Evolutionary conservation across 1,284 basidiomycete species (phyloP).

Genomic region (Irpex sp.): DNA sequence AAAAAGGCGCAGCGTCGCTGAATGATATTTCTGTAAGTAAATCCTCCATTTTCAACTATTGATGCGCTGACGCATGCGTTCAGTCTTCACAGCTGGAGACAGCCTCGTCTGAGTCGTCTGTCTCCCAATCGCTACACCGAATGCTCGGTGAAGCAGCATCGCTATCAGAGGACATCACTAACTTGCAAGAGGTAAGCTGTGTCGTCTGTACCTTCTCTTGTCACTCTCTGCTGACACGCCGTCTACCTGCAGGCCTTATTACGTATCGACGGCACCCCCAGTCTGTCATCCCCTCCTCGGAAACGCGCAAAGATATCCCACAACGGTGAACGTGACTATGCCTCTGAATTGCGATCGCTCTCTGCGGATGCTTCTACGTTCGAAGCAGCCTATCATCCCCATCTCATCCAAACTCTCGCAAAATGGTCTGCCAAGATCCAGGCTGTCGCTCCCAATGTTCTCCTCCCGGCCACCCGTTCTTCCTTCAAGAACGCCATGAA

Average conservation of each 20-base stretch:
- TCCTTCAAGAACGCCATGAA: slow-evolving; percentile 51
- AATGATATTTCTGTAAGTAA: slow-evolving; percentile 57
- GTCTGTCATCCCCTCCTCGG: not conserved
- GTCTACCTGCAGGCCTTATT: slow-evolving; percentile 10
- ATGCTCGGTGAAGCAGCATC: slow-evolving; percentile 56
- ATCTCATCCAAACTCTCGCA: slow-evolving; percentile 70
- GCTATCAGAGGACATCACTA: slow-evolving; percentile 65
- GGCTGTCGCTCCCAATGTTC: slow-evolving; percentile 75
- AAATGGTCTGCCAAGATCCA: slow-evolving; percentile 96
- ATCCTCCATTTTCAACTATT: not conserved
- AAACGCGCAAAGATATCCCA: slow-evolving; percentile 47
- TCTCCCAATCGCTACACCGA: slow-evolving; percentile 32
- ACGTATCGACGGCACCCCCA: not conserved
- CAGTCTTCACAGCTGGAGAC: not conserved
- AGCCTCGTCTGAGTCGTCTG: slow-evolving; percentile 21
- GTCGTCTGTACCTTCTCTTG: not conserved
- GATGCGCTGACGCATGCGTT: not conserved
- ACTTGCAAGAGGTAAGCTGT: slow-evolving; percentile 57
- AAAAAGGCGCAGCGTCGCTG: slow-evolving; percentile 69
- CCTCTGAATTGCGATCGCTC: slow-evolving; percentile 34
- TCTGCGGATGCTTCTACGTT: slow-evolving; percentile 37
- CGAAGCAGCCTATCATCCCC: slow-evolving; percentile 64
- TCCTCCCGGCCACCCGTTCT: slow-evolving; percentile 67
- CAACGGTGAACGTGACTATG: slow-evolving; percentile 31
- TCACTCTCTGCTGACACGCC: slow-evolving; percentile 7